Evolutionary conservation across 2,329 filamentous ascomycete species (phyloP), one percentile per base, ranked within the genome.

Genomic region (Fusarium sarcochroum): DNA sequence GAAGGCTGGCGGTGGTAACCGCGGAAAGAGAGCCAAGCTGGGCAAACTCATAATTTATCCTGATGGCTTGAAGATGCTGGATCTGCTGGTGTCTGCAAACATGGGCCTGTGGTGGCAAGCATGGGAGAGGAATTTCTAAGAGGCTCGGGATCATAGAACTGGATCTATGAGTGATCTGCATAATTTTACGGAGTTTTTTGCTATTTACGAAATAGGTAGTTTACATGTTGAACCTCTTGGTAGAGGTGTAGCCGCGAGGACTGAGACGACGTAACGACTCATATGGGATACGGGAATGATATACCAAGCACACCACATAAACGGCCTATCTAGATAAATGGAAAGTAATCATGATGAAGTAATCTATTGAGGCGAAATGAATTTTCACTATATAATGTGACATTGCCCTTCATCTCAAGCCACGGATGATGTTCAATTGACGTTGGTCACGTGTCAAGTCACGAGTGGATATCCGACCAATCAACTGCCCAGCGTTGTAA

Each of bases 21-120:
- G 91, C 44, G 95, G 95, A 0, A 94, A 93, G 77, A 89, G 93
- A 74, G 94, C 93, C 5, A 99, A 99, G 82, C 82, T 99, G 72
- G 96, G 95, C 1, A 99, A 98, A 80, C 82, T 99, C 51, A 93
- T 98, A 51, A 86, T 99, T 37, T 89, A 94, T 72, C 90, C 95
- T 57, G 94, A 97, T 74, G 96, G 96, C 0, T 81, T 97, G 69
- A 97, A 97, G 83, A 98, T 99, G 95, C 80, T 98, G 73, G 96
- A 99, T 83, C 79, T 99, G 60, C 84, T 97, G 1, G 93, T 99
- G 20, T 93, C 95, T 6, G 92, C 94, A 13, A 98, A 97, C 76
- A 88, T 99, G 80, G 93, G 92, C 2, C 83, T 98, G 17, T 99
- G 94, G 93, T 98, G 95, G 94, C 90, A 90, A 72, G 89, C 92